These are phyloP conservation scores for Fomitopsis palustris DNA, from an alignment of 1,284 basidiomycete species.

Conservation along the genomic window DNA sequence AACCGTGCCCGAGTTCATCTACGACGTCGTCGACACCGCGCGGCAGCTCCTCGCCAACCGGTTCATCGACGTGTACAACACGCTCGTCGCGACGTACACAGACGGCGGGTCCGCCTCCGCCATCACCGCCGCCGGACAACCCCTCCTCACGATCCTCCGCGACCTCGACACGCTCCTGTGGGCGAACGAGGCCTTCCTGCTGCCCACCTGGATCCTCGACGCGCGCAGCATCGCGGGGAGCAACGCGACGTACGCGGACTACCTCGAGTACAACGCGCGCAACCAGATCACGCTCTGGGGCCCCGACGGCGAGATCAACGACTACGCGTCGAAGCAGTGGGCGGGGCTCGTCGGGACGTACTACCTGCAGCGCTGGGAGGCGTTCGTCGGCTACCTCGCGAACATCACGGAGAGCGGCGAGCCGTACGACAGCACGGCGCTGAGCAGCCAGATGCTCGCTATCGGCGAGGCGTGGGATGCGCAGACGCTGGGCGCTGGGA, in stretches of 20 bases:
- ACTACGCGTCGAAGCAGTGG: conserved; percentile 46
- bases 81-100: conserved; percentile 30
- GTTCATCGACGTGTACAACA: conserved; percentile 33
- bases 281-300: conserved; percentile 47
- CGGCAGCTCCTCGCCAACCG: conserved; percentile 40
- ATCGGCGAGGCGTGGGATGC: conserved; percentile 33
- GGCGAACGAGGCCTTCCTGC: conserved; percentile 33
- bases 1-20: conserved; percentile 32
- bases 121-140: conserved; percentile 21
- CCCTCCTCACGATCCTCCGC: conserved; percentile 29
- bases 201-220: conserved; percentile 36
- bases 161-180: conserved; percentile 36
- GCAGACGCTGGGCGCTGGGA: conserved; percentile 23
- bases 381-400: conserved; percentile 34
- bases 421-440: conserved; percentile 26
- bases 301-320: conserved; percentile 39
- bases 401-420: conserved; percentile 24
- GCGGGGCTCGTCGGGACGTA: conserved; percentile 38
- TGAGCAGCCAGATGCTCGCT: conserved; percentile 26
- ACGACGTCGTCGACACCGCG: conserved; percentile 40
- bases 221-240: conserved; percentile 30
- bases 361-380: conserved; percentile 34
- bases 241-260: conserved; percentile 31
- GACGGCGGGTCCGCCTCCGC: conserved; percentile 15
- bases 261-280: conserved; percentile 38